phyloP scores from a whole-genome alignment of 805 yeast species.

The Kazachstania kunashirensis region DNA sequence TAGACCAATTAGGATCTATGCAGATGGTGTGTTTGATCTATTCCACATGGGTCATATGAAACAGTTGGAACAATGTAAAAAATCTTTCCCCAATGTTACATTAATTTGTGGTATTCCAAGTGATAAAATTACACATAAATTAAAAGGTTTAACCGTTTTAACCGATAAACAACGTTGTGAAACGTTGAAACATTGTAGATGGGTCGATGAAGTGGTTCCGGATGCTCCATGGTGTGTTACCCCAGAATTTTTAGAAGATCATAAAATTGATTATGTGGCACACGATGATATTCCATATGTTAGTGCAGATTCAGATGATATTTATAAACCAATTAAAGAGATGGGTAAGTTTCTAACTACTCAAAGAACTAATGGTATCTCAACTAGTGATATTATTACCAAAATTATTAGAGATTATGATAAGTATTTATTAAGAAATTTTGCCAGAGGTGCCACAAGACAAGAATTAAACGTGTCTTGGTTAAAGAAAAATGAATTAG shows the following conservation, averaged over 20 bases:
- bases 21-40: slow-evolving; percentile 95
- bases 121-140: slow-evolving; percentile 80
- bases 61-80: slow-evolving; percentile 93
- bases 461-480: slow-evolving; percentile 94
- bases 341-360: slow-evolving; percentile 87
- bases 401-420: slow-evolving; percentile 93
- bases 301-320: slow-evolving; percentile 80
- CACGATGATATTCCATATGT: slow-evolving; percentile 97
- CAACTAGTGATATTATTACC: slow-evolving; percentile 93
- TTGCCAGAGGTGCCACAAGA: slow-evolving; percentile 94
- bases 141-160: slow-evolving; percentile 88
- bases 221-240: slow-evolving; percentile 95
- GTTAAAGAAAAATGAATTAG: slow-evolving; percentile 94
- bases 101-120: slow-evolving; percentile 88
- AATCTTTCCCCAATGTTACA: slow-evolving; percentile 73
- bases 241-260: slow-evolving; percentile 65
- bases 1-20: slow-evolving; percentile 87
- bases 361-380: slow-evolving; percentile 92
- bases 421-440: slow-evolving; percentile 91
- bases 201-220: slow-evolving; percentile 97
- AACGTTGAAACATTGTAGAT: slow-evolving; percentile 82
- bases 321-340: slow-evolving; percentile 85
- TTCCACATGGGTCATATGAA: slow-evolving; percentile 98
- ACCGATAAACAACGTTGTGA: slow-evolving; percentile 83
- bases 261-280: slow-evolving; percentile 89